phyloP scores from a whole-genome alignment of 2,329 filamentous ascomycete species.

The Aspergillus proliferans region DNA sequence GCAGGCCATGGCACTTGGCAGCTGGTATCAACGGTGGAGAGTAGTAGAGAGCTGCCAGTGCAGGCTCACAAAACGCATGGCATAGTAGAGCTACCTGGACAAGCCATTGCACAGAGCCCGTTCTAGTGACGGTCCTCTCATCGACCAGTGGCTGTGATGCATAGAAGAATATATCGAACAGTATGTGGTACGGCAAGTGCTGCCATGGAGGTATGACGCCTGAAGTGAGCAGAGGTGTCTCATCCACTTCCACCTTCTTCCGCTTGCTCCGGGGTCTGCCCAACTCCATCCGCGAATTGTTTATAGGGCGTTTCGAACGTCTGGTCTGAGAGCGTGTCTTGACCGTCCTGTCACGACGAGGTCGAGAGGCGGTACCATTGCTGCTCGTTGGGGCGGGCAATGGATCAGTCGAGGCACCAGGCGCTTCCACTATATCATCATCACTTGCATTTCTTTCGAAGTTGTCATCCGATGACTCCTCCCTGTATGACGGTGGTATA shows the following conservation, averaged over 20 bases:
- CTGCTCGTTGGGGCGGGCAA: constrained; percentile 6
- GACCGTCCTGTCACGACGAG: constrained; percentile 13
- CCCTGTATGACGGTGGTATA: constrained; percentile 26
- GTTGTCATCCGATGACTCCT: constrained; percentile 28
- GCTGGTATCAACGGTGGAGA: constrained; percentile 58
- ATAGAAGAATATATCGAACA: constrained; percentile 63
- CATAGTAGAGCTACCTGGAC: constrained; percentile 58
- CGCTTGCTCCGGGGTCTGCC: constrained; percentile 22
- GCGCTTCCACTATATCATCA: constrained; percentile 7
- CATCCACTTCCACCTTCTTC: constrained; percentile 14
- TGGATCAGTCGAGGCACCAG: constrained; percentile 1
- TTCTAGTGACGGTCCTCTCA: constrained; percentile 18
- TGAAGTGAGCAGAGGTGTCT: constrained; percentile 14
- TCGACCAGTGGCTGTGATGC: constrained; percentile 55
- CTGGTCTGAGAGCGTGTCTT: constrained; percentile 15
- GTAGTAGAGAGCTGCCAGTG: constrained; percentile 65
- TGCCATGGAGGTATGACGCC: constrained; percentile 51
- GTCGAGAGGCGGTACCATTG: constrained; percentile 2
- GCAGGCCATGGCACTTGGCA: constrained; percentile 43
- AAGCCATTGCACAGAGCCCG: constrained; percentile 50
- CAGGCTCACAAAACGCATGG: constrained; percentile 62
- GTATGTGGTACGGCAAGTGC: constrained; percentile 61
- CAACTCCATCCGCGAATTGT: constrained; percentile 11
- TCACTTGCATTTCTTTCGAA: constrained; percentile 11
- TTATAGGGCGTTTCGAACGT: constrained; percentile 11